Percentiles rank a stretch among this genome's conserved stretches.
These are phyloP conservation scores for Lasiosphaeria ovina DNA, from an alignment of 495 filamentous ascomycete species.

Conservation along the genomic window DNA sequence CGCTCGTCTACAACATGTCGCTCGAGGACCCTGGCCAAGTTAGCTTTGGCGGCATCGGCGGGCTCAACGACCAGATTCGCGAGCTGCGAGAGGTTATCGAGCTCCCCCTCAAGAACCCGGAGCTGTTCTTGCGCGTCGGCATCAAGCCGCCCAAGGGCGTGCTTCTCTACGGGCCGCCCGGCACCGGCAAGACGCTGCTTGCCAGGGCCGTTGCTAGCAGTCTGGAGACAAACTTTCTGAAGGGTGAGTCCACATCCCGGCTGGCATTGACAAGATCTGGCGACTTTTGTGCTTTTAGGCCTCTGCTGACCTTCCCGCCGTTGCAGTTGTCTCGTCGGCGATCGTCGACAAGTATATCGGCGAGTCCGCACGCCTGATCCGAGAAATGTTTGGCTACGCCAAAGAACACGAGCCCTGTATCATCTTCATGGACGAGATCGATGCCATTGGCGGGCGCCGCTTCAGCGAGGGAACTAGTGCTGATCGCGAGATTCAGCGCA, in stretches of 20 bases:
- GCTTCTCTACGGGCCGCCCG: slow-evolving; percentile 93
- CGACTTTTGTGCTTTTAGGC: background rate
- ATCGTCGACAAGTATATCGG: slow-evolving; percentile 99
- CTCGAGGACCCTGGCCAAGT: slow-evolving; percentile 97
- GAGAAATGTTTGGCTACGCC: slow-evolving; percentile 99
- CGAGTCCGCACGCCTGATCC: slow-evolving; percentile 93
- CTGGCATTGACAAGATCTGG: background rate
- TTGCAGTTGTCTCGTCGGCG: slow-evolving; percentile 92
- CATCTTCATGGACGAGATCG: slow-evolving; percentile 99
- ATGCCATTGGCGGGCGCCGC: slow-evolving; percentile 94
- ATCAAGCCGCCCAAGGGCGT: slow-evolving; percentile 99
- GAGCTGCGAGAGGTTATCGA: slow-evolving; percentile 98
- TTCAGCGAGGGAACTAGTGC: slow-evolving; percentile 99
- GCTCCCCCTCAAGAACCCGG: slow-evolving; percentile 96
- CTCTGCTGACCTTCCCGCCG: background rate
- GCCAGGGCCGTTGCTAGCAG: slow-evolving; percentile 95
- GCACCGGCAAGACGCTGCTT: slow-evolving; percentile 94
- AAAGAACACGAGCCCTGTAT: slow-evolving; percentile 99
- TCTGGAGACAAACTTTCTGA: slow-evolving; percentile 97
- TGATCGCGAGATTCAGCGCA: slow-evolving; percentile 98
- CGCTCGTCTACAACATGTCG: slow-evolving; percentile 99
- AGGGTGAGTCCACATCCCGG: slow-evolving; percentile 57
- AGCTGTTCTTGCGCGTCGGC: slow-evolving; percentile 93
- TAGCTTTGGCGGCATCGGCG: slow-evolving; percentile 98
- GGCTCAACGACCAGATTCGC: slow-evolving; percentile 97